Base-by-base conservation (phyloP, 169 alveolate species). In the Sarcocystis neurona region DNA sequence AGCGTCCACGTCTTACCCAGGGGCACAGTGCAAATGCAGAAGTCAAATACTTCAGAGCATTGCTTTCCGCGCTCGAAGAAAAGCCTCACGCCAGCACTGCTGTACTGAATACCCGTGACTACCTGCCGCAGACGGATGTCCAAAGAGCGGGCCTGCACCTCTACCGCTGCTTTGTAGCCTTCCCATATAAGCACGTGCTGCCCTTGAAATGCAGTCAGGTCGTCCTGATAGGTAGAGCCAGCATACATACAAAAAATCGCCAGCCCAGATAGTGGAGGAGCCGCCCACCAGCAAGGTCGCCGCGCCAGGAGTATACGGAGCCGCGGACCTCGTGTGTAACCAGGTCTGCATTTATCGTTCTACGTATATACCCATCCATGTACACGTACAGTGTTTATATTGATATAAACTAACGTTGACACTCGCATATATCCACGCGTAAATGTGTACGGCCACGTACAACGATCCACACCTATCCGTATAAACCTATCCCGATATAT, bases 121-220 rank as follows among this genome's bases (percentile, higher is more conserved):
- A 48, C 66, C 27, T 43, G 37, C 1, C 37, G 44, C 32, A 84
- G 50, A 39, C 74, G 89, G 18, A 84, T 68, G 63, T 84, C 50
- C 53, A 72, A 48, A 30, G 41, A 37, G 41, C 82, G 39, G 32
- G 89, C 77, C 4, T 46, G 89, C 15, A 46, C 72, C 68, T 84
- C 89, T 30, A 84, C 89, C 12, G 74, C 46, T 2, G 89, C 44
- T 46, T 47, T 63, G 46, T 84, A 84, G 32, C 89, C 89, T 20
- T 72, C 68, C 66, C 56, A 66, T 0, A 84, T 63, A n/a, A 84
- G 72, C 70, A 84, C 89, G 46, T 84, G 89, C 0, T 56, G 89
- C 12, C 89, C 89, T 6, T 70, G 82, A 32, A 84, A 63, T 0
- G 80, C 89, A 68, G 89, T 84, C 44, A 44, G 68, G 32, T 84